A percentile compares a stretch with the other conserved stretches of the same genome.
phyloP scores from a whole-genome alignment of 352 stramenopile species.

The Bremia lactucae region DNA sequence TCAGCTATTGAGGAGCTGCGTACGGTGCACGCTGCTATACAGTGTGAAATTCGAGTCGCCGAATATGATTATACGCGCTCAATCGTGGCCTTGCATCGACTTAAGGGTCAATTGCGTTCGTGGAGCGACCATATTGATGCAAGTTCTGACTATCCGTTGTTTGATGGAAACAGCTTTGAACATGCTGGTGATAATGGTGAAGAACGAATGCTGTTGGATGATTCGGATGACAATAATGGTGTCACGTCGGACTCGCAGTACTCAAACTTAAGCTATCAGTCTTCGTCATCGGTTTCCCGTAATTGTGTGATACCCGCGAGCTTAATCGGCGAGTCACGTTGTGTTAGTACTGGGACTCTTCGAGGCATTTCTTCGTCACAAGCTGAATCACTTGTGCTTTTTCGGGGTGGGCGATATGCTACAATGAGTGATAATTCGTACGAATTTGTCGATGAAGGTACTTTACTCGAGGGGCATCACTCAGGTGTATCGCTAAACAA shows the following conservation, averaged over 20 bases:
- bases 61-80: conserved; percentile 74
- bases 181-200: conserved; percentile 33
- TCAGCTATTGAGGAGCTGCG: conserved; percentile 64
- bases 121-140: conserved; percentile 79
- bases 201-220: conserved; percentile 24
- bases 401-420: conserved; percentile 16
- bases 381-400: conserved; percentile 17
- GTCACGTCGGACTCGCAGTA: conserved; percentile 52
- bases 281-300: conserved; percentile 13
- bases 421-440: conserved; percentile 22
- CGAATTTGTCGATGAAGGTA: conserved; percentile 20
- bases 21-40: conserved; percentile 49
- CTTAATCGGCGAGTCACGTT: conserved; percentile 7
- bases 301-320: conserved; percentile 15
- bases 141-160: conserved; percentile 68
- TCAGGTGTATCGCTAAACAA: conserved; percentile 29
- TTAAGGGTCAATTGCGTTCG: conserved; percentile 48
- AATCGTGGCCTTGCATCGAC: conserved; percentile 58
- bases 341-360: neutral
- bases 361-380: conserved; percentile 10
- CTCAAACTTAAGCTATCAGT: conserved; percentile 48
- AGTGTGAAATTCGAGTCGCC: conserved; percentile 52
- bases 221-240: conserved; percentile 40
- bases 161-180: conserved; percentile 32
- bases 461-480: conserved; percentile 19